A percentile compares a stretch with the other conserved stretches of the same genome.
phyloP scores from a whole-genome alignment of 371 early-diverging fungal species.

The Blyttiomyces sp. region DNA sequence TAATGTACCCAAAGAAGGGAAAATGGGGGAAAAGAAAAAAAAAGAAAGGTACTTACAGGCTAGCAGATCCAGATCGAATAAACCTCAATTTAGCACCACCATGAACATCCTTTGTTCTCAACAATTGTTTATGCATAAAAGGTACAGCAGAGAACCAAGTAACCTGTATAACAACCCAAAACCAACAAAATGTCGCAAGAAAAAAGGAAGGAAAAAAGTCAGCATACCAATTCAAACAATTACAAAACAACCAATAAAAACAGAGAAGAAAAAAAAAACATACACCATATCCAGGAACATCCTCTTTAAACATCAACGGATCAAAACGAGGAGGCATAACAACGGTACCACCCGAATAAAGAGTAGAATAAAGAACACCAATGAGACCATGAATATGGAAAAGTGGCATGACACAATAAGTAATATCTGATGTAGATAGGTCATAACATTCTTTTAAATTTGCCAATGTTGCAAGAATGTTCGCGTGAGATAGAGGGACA shows the following conservation, averaged over 20 bases:
- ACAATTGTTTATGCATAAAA: slow-evolving; percentile 73
- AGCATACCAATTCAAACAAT: no score
- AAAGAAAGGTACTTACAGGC: slow-evolving; percentile 40
- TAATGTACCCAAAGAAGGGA: not conserved
- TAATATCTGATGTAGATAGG: slow-evolving; percentile 58
- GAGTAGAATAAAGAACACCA: slow-evolving; percentile 71
- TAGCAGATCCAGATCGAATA: slow-evolving; percentile 81
- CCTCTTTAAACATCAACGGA: slow-evolving; percentile 76
- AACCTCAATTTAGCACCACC: slow-evolving; percentile 60
- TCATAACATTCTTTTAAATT: slow-evolving; percentile 73
- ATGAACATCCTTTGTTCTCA: slow-evolving; percentile 30
- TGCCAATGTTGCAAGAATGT: slow-evolving; percentile 66
- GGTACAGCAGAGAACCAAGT: slow-evolving; percentile 65
- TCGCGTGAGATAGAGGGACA: slow-evolving; percentile 82
- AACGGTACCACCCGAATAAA: slow-evolving; percentile 73
- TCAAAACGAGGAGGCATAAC: slow-evolving; percentile 79
- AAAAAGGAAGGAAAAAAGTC: no score
- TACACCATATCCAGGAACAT: slow-evolving; percentile 55
- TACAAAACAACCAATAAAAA: no score
- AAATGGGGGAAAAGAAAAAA: not conserved
- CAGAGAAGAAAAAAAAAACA: not conserved
- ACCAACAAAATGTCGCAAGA: no score
- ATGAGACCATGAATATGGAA: slow-evolving; percentile 90
- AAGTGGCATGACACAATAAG: slow-evolving; percentile 85
- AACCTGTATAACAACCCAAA: slow-evolving; percentile 20